A percentile compares a stretch with the other conserved stretches of the same genome.
Evolutionary conservation across 2,329 filamentous ascomycete species (phyloP).

Genomic region (Colletotrichum spaethianum): DNA sequence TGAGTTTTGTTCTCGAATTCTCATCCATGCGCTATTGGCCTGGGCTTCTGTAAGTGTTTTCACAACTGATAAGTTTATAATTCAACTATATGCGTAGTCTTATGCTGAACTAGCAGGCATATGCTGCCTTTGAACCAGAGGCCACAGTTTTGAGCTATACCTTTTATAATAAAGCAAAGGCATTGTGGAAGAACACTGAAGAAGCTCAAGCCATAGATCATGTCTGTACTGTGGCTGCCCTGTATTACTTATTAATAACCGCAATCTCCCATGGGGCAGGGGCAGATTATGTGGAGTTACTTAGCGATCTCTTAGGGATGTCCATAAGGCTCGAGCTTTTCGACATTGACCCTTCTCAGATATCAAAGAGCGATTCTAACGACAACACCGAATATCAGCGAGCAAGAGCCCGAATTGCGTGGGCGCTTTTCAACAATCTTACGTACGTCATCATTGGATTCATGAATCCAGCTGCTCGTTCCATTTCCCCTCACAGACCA

Average conservation of each 20-base stretch:
- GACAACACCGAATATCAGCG: neutral
- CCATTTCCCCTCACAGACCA: neutral
- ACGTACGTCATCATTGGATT: neutral
- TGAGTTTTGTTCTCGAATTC: neutral
- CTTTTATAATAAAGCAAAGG: neutral
- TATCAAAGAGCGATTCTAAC: neutral
- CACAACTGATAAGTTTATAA: neutral
- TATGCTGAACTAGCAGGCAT: neutral
- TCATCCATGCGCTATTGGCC: neutral
- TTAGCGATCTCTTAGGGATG: neutral
- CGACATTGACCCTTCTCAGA: neutral
- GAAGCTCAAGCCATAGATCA: neutral
- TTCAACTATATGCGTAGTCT: neutral
- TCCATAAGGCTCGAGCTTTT: neutral
- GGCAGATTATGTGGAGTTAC: neutral
- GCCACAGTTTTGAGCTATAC: neutral
- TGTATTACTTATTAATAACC: neutral
- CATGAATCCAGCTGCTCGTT: neutral
- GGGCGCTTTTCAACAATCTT: neutral
- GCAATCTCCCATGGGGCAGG: neutral
- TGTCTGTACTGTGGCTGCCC: neutral
- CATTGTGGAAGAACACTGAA: neutral
- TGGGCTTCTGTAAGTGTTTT: slow-evolving; percentile 3
- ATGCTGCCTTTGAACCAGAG: neutral
- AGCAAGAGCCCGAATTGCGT: neutral